Evolutionary conservation across 208 protist species (phyloP).

Genomic region (Trypanosoma mega): DNA sequence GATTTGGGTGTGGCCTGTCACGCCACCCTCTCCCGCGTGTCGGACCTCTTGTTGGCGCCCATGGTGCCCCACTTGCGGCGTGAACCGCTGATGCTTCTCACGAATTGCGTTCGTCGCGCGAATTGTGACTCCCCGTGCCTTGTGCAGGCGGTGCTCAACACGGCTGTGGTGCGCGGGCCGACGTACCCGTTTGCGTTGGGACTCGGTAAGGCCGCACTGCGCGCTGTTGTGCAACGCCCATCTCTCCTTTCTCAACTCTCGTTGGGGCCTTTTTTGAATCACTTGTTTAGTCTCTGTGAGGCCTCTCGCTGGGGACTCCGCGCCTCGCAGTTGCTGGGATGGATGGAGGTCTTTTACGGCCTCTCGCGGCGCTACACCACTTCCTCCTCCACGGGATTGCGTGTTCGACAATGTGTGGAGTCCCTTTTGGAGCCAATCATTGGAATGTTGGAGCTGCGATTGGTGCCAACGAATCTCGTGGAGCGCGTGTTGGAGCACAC

Average conservation of each 20-base stretch:
- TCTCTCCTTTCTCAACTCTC: conserved; percentile 32
- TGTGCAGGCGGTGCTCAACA: conserved; percentile 32
- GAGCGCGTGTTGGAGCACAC: conserved; percentile 60
- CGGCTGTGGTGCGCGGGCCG: conserved; percentile 32
- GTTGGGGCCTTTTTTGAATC: conserved; percentile 35
- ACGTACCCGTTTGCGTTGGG: conserved; percentile 34
- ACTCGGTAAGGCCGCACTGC: conserved; percentile 41
- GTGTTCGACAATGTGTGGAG: conserved; percentile 37
- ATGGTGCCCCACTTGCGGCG: conserved; percentile 45
- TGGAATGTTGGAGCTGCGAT: conserved; percentile 41
- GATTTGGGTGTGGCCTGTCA: conserved; percentile 61
- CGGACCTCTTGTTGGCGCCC: conserved; percentile 51
- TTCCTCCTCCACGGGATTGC: conserved; percentile 30
- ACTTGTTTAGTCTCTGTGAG: conserved; percentile 47
- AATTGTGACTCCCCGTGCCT: conserved; percentile 44
- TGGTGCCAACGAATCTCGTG: conserved; percentile 24
- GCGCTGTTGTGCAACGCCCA: conserved; percentile 38
- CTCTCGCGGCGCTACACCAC: conserved; percentile 44
- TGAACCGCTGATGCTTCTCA: conserved; percentile 37
- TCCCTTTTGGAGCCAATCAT: conserved; percentile 47
- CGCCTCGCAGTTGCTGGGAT: conserved; percentile 30
- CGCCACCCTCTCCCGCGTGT: conserved; percentile 35
- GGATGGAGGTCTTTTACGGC: conserved; percentile 56
- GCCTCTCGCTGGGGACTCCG: conserved; percentile 34
- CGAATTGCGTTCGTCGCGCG: conserved; percentile 43